A percentile compares a stretch with the other conserved stretches of the same genome.
Evolutionary conservation across 73 alveolate genomes (phyloP).

Genomic region (Tetrahymena thermophila): DNA sequence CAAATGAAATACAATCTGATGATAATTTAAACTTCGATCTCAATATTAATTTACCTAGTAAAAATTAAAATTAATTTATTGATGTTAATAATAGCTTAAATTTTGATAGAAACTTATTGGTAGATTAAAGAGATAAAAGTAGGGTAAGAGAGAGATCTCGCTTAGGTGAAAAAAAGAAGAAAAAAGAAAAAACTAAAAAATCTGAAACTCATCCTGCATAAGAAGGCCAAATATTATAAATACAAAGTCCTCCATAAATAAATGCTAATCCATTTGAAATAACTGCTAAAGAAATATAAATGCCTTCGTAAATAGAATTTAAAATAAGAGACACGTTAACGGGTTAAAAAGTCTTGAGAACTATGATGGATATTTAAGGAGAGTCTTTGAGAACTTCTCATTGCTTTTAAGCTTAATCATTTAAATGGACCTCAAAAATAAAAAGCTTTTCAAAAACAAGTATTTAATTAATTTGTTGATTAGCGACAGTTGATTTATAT

Average conservation of each 20-base stretch:
- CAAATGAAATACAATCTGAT: too few relatives aligned
- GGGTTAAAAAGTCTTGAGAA: neutral
- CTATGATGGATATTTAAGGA: neutral
- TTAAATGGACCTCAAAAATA: neutral
- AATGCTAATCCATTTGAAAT: too few relatives aligned
- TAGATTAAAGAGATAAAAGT: neutral
- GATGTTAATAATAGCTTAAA: too few relatives aligned
- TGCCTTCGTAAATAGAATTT: neutral
- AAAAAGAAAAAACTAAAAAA: too few relatives aligned
- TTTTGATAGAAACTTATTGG: too few relatives aligned
- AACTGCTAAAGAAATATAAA: too few relatives aligned
- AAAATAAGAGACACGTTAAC: neutral
- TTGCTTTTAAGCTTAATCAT: neutral
- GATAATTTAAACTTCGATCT: too few relatives aligned
- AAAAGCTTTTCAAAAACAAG: neutral
- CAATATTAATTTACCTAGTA: too few relatives aligned
- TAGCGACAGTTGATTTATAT: too few relatives aligned
- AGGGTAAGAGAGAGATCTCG: neutral
- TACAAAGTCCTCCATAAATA: neutral
- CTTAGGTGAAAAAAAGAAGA: neutral
- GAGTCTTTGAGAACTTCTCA: neutral
- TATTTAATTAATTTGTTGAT: neutral
- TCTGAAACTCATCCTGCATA: neutral
- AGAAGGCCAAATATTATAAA: too few relatives aligned
- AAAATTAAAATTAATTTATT: too few relatives aligned